phyloP scores from a whole-genome alignment of 2,329 filamentous ascomycete species.

The Colletotrichum chrysophilum region DNA sequence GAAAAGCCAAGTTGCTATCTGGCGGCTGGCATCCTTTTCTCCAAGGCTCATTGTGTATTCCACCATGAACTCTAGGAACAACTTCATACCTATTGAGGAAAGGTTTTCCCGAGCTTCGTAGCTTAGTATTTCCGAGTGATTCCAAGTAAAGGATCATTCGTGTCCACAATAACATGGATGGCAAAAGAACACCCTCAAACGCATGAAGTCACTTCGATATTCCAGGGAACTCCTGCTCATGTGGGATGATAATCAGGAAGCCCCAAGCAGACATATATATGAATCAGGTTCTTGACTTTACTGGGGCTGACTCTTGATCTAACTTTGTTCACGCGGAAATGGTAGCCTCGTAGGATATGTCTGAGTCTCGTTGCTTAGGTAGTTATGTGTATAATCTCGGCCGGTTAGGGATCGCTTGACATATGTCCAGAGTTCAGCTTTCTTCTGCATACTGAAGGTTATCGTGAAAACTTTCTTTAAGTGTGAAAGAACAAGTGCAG shows the following conservation, averaged over 20 bases:
- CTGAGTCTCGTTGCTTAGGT: neutral
- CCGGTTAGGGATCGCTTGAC: neutral
- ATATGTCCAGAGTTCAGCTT: neutral
- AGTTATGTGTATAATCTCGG: neutral
- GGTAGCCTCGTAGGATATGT: neutral
- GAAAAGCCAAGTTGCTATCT: neutral
- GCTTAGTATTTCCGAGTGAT: neutral
- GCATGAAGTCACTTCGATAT: neutral
- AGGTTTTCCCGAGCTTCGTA: neutral
- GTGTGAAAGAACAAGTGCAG: neutral
- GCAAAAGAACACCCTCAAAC: neutral
- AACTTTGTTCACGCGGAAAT: neutral
- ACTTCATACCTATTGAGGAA: neutral
- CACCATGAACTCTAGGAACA: neutral
- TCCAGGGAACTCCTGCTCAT: neutral
- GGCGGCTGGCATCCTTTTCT: neutral
- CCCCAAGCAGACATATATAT: neutral
- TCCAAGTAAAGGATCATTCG: neutral
- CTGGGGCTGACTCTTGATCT: neutral
- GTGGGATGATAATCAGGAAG: neutral
- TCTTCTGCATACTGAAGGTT: neutral
- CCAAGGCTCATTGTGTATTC: neutral
- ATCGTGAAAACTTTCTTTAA: neutral
- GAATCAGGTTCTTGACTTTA: neutral
- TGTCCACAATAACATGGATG: neutral